Evolutionary conservation across 257 asterid genomes (phyloP).

Genomic region (Solanum gracilifrons): DNA sequence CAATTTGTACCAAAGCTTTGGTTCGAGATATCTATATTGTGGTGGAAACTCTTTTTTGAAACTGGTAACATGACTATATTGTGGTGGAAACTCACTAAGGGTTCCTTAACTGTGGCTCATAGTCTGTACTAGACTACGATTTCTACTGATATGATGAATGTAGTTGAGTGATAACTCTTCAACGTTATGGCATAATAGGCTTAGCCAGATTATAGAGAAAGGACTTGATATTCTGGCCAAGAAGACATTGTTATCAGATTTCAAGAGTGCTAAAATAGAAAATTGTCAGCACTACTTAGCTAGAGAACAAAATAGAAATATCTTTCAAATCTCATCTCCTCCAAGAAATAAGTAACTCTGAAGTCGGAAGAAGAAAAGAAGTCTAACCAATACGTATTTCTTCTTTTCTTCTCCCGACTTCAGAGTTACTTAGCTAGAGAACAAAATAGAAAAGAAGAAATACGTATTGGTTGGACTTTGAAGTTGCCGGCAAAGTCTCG

Average conservation of each 20-base stretch:
- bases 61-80: not conserved
- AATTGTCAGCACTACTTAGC: not conserved
- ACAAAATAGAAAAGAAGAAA: too few relatives aligned
- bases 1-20: not conserved
- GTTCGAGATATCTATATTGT: not conserved
- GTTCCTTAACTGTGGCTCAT: not conserved
- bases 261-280: not conserved
- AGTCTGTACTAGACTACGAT: not conserved
- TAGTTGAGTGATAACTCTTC: not conserved
- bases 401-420: too few relatives aligned
- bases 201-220: not conserved
- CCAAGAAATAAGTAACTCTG: not conserved
- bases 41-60: not conserved
- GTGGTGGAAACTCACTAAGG: not conserved
- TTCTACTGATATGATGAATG: not conserved
- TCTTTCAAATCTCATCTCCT: not conserved
- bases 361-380: too few relatives aligned
- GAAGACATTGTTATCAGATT: not conserved
- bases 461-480: too few relatives aligned
- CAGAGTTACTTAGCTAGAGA: too few relatives aligned
- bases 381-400: too few relatives aligned
- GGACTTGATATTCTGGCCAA: not conserved
- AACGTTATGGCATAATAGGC: not conserved
- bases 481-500: too few relatives aligned
- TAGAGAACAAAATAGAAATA: not conserved